phyloP scores from a whole-genome alignment of 169 alveolate species.

The Cryptosporidium ubiquitum region DNA sequence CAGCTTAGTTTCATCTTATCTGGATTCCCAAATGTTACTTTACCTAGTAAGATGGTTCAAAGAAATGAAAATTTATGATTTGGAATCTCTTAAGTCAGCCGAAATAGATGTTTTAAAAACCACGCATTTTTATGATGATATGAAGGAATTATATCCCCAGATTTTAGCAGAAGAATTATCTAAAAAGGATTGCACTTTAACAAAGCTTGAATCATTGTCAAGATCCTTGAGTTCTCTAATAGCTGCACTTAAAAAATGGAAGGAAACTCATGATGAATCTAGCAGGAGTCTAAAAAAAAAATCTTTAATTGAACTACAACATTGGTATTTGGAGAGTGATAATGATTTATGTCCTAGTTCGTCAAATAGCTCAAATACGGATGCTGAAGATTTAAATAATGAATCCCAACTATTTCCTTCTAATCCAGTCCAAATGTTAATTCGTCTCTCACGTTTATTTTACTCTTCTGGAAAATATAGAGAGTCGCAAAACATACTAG shows the following conservation, averaged over 20 bases:
- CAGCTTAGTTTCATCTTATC: constrained; percentile 30
- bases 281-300: constrained; percentile 62
- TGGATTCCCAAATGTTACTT: constrained; percentile 61
- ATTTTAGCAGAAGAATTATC: constrained; percentile 15
- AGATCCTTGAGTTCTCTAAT: constrained; percentile 17
- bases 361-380: neutral
- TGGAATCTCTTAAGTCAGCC: constrained; percentile 13
- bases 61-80: constrained; percentile 13
- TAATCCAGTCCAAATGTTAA: constrained; percentile 56
- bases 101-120: constrained; percentile 52
- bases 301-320: constrained; percentile 56
- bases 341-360: neutral
- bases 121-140: constrained; percentile 46
- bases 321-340: constrained; percentile 42
- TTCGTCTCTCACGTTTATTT: constrained; percentile 52
- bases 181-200: neutral
- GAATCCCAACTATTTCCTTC: constrained; percentile 21
- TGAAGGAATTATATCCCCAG: constrained; percentile 27
- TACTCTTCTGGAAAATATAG: constrained; percentile 48
- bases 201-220: neutral
- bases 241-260: constrained; percentile 65
- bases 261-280: constrained; percentile 72
- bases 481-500: constrained; percentile 52
- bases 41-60: constrained; percentile 55
- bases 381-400: neutral